Percentiles rank a stretch among this genome's conserved stretches.
phyloP scores from a whole-genome alignment of 148 eudicot species.

The Camellia lanceoleosa region DNA sequence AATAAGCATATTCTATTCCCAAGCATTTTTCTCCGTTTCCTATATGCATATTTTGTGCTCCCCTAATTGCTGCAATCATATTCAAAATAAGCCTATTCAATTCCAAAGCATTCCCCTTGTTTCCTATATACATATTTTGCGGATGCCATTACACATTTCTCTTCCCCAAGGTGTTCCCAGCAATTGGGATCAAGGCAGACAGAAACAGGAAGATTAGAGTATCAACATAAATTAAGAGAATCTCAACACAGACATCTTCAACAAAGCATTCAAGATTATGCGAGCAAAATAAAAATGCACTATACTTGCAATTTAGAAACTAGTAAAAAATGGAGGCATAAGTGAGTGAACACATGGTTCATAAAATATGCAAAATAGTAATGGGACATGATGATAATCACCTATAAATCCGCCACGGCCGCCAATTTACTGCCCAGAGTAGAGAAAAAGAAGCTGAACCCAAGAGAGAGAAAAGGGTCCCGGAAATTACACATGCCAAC shows the following conservation, averaged over 20 bases:
- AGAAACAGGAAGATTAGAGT: neutral
- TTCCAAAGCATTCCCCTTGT: neutral
- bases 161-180: neutral
- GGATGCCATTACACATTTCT: neutral
- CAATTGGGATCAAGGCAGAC: neutral
- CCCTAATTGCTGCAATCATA: neutral
- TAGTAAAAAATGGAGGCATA: neutral
- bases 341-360: neutral
- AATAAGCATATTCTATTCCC: neutral
- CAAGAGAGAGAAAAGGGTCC: conserved; percentile 61
- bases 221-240: neutral
- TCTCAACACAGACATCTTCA: neutral
- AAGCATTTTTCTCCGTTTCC: neutral
- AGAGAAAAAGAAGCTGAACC: conserved; percentile 72
- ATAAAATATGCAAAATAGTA: neutral
- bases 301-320: neutral
- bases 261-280: neutral
- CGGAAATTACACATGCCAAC: conserved; percentile 66
- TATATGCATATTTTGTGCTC: too few relatives aligned
- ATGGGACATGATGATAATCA: conserved; percentile 6
- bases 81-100: neutral
- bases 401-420: conserved; percentile 99
- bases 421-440: conserved; percentile 97
- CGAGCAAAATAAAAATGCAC: neutral
- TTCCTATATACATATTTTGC: too few relatives aligned